Evolutionary conservation across 2,329 filamentous ascomycete species (phyloP), one percentile per base, ranked within the genome.

Genomic region (Fusarium acutatum): DNA sequence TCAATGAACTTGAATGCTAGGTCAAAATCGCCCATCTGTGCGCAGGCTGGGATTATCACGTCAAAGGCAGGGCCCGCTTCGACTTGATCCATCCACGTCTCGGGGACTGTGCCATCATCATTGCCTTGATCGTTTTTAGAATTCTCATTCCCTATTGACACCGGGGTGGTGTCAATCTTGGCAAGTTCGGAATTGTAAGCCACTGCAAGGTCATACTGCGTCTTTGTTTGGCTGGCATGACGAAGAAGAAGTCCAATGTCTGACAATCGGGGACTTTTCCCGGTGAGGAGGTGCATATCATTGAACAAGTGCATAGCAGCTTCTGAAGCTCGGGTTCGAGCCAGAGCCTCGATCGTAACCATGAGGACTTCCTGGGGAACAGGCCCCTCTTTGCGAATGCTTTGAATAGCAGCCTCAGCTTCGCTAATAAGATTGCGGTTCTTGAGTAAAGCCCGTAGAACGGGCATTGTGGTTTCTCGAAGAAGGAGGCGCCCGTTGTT

Each of bases 391-490:
- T 75, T 53, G n/a, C 76, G 72, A 61, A 95, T 83, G 2, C 84
- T 79, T 54, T 88, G 84, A 18, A 97, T 85, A 4, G 87, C 83
- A 6, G 80, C 75, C 78, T 93, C 88, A 7, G 90, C 88, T 43
- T 87, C 81, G 22, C 84, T 79, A 3, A 89, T 82, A 7, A 88
- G 83, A 0, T 79, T 77, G 0, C 85, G 81, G 3, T 86, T 82
- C 43, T 83, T 78, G 43, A 83, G 83, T 46, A 97, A 84, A 65
- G 88, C 83, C 7, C 80, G 78, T 74, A 88, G 91, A 28, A 98
- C 84, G 6, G 89, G 82, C 22, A 91, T 86, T 5, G 93, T 94
- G 61, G 89, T 92, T 20, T 84, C 87, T 8, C 89, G 87, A 7
- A 90, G 86, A 43, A 86, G 80, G 10, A 92, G 79, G 10, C 90